Evolutionary conservation across 1,139 yeast genomes (phyloP).

Genomic region (Yamadazyma sp.): DNA sequence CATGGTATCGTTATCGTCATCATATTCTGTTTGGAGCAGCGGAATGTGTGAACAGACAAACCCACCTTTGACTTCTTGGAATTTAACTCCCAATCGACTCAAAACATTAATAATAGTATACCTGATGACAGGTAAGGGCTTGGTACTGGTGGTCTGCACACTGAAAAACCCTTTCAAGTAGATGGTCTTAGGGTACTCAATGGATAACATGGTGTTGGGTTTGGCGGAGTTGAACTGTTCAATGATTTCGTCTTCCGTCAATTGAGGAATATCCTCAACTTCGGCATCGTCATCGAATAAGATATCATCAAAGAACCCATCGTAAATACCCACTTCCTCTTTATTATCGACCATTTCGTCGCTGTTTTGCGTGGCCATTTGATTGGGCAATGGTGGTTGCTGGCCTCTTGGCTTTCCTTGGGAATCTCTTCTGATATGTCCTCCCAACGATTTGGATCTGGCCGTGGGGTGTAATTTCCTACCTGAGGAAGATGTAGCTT

Average conservation of each 20-base stretch:
- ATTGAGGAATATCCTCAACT: conserved; percentile 35
- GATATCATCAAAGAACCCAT: conserved; percentile 67
- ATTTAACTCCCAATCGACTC: conserved; percentile 74
- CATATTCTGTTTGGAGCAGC: conserved; percentile 29
- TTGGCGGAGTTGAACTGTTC: conserved; percentile 70
- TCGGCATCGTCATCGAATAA: conserved; percentile 39
- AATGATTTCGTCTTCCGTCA: conserved; percentile 64
- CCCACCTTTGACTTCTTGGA: conserved; percentile 91
- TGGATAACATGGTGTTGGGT: conserved; percentile 85
- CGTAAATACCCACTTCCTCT: conserved; percentile 26
- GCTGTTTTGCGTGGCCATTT: conserved; percentile 42
- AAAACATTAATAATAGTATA: conserved; percentile 80
- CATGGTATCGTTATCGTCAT: conserved; percentile 17
- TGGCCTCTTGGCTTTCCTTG: conserved; percentile 21
- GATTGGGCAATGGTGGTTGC: conserved; percentile 53
- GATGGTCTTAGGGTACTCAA: conserved; percentile 87
- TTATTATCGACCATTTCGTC: conserved; percentile 36
- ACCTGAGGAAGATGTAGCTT: conserved; percentile 13
- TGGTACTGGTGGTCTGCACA: conserved; percentile 93
- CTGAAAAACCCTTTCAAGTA: conserved; percentile 93
- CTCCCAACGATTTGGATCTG: conserved; percentile 84
- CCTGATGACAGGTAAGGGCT: conserved; percentile 85
- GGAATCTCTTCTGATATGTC: conserved; percentile 67
- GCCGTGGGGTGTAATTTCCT: conserved; percentile 72
- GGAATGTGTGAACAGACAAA: conserved; percentile 80